phyloP scores from a whole-genome alignment of 108 stramenopile species.

The Cyclostephanos tholiformis region DNA sequence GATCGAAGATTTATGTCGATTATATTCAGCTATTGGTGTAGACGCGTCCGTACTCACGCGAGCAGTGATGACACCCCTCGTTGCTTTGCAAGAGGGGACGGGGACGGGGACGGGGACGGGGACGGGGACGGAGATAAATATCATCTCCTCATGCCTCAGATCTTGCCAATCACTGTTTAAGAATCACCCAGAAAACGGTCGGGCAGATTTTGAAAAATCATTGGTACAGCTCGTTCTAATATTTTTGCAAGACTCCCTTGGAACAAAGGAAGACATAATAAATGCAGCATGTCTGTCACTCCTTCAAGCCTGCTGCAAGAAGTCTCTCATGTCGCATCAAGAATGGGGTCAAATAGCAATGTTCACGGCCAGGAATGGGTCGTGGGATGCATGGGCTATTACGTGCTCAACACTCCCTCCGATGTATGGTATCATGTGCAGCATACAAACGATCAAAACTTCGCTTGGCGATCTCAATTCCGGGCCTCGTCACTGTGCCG shows the following conservation, averaged over 20 bases:
- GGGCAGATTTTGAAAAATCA: slow-evolving; percentile 42
- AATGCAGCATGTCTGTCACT: slow-evolving; percentile 40
- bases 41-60: slow-evolving; percentile 36
- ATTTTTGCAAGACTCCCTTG: slow-evolving; percentile 26
- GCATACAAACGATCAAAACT: slow-evolving; percentile 52
- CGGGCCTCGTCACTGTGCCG: slow-evolving; percentile 38
- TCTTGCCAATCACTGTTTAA: slow-evolving; percentile 32
- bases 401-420: slow-evolving; percentile 33
- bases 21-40: slow-evolving; percentile 6
- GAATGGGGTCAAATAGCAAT: slow-evolving; percentile 51
- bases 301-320: slow-evolving; percentile 48
- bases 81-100: slow-evolving; percentile 41
- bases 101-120: slow-evolving; percentile 12
- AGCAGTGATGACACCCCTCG: slow-evolving; percentile 53
- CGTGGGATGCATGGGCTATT: slow-evolving; percentile 75
- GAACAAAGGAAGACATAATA: slow-evolving; percentile 19
- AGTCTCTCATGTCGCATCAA: slow-evolving; percentile 39
- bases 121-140: slow-evolving; percentile 7
- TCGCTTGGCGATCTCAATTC: slow-evolving; percentile 53
- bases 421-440: slow-evolving; percentile 42
- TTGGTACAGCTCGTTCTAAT: slow-evolving; percentile 51
- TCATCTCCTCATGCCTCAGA: slow-evolving; percentile 37
- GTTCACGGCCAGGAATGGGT: slow-evolving; percentile 40
- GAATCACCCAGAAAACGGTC: slow-evolving; percentile 14
- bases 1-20: slow-evolving; percentile 38